A percentile compares a stretch with the other conserved stretches of the same genome.
phyloP scores from a whole-genome alignment of 2,329 filamentous ascomycete species.

The Apiospora saccharicola region DNA sequence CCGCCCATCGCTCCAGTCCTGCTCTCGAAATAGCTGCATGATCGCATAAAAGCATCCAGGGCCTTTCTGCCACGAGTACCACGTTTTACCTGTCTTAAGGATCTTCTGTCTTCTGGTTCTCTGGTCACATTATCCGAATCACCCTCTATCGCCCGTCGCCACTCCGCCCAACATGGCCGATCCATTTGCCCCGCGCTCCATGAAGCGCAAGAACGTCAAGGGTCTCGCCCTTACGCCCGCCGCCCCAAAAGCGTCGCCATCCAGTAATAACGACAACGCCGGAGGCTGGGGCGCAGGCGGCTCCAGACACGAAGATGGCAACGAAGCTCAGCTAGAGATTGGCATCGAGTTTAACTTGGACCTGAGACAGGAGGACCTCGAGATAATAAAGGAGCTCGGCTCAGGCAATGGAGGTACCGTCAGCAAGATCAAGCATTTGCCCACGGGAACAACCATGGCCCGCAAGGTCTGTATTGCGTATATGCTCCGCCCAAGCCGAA shows the following conservation, averaged over 20 bases:
- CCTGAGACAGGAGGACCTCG: conserved; percentile 87
- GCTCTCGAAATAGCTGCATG: not conserved
- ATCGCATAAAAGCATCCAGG: not conserved
- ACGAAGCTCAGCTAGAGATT: conserved; percentile 80
- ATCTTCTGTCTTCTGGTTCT: not conserved
- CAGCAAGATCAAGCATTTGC: conserved; percentile 95
- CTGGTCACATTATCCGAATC: not conserved
- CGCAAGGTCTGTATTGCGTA: conserved; percentile 73
- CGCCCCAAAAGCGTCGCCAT: conserved; percentile 73
- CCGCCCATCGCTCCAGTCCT: not conserved
- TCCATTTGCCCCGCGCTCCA: conserved; percentile 73
- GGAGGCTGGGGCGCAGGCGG: conserved; percentile 53
- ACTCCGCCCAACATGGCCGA: conserved; percentile 60
- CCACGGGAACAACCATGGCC: conserved; percentile 96
- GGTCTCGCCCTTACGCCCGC: conserved; percentile 86
- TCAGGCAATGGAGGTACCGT: conserved; percentile 97
- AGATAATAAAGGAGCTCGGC: conserved; percentile 92
- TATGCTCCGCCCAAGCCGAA: not conserved
- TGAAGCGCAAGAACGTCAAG: conserved; percentile 99
- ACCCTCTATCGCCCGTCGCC: conserved; percentile 32
- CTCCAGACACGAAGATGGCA: conserved; percentile 58
- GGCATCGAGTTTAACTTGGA: conserved; percentile 97
- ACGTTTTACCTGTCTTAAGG: not conserved
- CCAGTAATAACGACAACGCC: conserved; percentile 70
- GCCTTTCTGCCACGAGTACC: not conserved